These are phyloP conservation scores for Hanseniaspora mollemarum DNA, from an alignment of 805 yeast genomes.

Conservation along the genomic window DNA sequence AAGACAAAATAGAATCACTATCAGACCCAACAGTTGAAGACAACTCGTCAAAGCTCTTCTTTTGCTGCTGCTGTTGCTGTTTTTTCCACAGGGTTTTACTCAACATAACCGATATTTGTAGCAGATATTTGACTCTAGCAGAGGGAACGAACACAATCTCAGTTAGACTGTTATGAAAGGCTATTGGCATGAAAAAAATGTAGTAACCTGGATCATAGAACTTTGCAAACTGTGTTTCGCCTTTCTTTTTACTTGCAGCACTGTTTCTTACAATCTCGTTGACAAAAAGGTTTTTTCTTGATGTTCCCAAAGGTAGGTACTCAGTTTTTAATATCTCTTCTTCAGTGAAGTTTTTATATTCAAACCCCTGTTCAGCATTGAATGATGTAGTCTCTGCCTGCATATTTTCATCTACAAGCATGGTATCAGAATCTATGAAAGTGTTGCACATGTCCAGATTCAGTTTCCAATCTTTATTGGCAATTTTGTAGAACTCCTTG, in stretches of 20 bases:
- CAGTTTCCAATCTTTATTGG: conserved; percentile 39
- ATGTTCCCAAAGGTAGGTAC: conserved; percentile 16
- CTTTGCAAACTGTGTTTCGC: conserved; percentile 12
- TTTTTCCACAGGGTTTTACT: conserved; percentile 13
- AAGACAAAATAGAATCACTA: neutral
- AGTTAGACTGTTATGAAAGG: conserved; percentile 52
- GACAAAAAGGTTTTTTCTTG: conserved; percentile 13
- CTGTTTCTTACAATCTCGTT: conserved; percentile 4
- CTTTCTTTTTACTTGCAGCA: conserved; percentile 4
- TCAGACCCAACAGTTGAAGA: conserved; percentile 4
- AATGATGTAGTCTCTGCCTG: neutral
- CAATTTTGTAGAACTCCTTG: conserved; percentile 41
- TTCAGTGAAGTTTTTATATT: conserved; percentile 16
- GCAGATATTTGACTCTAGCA: conserved; percentile 25
- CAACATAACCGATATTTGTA: conserved; percentile 18
- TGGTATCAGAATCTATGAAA: conserved; percentile 5
- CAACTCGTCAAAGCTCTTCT: neutral
- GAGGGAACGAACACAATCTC: conserved; percentile 38
- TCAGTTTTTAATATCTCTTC: conserved; percentile 20
- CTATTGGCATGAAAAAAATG: conserved; percentile 51
- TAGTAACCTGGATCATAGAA: conserved; percentile 53
- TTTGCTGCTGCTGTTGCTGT: neutral
- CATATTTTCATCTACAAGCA: conserved; percentile 2
- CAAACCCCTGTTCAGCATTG: conserved; percentile 17
- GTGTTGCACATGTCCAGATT: conserved; percentile 15